phyloP scores from a whole-genome alignment of 495 filamentous ascomycete genomes.

The Hypomontagnella submonticulosa region DNA sequence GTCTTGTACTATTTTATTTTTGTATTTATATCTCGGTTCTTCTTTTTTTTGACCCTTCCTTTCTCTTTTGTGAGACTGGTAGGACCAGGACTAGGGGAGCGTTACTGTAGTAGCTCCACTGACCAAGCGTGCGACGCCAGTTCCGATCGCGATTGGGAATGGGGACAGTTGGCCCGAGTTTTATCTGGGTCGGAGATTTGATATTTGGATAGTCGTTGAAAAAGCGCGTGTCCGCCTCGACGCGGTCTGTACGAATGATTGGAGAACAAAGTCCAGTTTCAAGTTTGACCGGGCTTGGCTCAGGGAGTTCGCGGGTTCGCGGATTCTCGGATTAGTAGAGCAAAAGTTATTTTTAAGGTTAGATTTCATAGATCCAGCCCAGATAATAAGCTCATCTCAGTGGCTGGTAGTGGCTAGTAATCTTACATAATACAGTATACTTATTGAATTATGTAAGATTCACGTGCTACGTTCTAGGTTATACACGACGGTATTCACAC shows the following conservation, averaged over 20 bases:
- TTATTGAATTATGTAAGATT: too few relatives aligned
- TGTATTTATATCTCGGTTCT: not conserved
- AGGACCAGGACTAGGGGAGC: slow-evolving; percentile 7
- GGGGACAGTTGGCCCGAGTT: slow-evolving; percentile 35
- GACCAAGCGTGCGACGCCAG: slow-evolving; percentile 38
- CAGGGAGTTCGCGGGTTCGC: slow-evolving; percentile 5
- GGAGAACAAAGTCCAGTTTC: slow-evolving; percentile 29
- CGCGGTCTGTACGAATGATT: slow-evolving; percentile 39
- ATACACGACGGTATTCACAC: too few relatives aligned
- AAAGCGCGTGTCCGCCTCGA: slow-evolving; percentile 43
- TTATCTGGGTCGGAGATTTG: slow-evolving; percentile 30
- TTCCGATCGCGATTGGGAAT: slow-evolving; percentile 43
- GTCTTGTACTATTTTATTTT: not conserved
- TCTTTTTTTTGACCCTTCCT: not conserved
- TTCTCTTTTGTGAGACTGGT: slow-evolving; percentile 38
- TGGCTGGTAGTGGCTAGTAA: too few relatives aligned
- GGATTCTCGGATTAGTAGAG: too few relatives aligned
- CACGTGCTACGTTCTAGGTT: too few relatives aligned
- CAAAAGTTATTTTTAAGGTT: too few relatives aligned
- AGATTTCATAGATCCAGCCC: not conserved
- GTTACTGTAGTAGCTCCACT: slow-evolving; percentile 33
- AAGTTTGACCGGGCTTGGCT: slow-evolving; percentile 27
- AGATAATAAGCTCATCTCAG: not conserved
- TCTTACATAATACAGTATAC: slow-evolving; percentile 2
- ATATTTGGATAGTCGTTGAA: slow-evolving; percentile 39